Evolutionary conservation across 1,284 basidiomycete species (phyloP).

Genomic region (Ustilago sp.): DNA sequence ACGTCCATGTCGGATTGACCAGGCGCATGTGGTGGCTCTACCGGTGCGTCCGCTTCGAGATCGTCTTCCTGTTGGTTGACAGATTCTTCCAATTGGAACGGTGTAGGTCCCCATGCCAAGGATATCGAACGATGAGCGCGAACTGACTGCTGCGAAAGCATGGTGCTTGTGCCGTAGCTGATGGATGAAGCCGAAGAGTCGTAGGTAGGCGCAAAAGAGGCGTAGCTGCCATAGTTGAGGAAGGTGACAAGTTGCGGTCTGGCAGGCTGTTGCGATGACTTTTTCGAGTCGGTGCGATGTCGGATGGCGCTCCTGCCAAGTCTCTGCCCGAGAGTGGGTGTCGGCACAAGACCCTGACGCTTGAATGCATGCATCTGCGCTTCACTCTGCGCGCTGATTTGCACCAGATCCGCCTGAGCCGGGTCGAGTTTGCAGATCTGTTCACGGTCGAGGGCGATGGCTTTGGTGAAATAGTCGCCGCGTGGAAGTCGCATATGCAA

Average conservation of each 20-base stretch:
- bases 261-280: constrained; percentile 16
- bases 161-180: constrained; percentile 30
- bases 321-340: constrained; percentile 48
- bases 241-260: constrained; percentile 42
- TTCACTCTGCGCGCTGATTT: constrained; percentile 47
- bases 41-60: constrained; percentile 5
- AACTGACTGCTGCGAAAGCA: constrained; percentile 32
- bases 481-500: constrained; percentile 65
- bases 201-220: constrained; percentile 61
- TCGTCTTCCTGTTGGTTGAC: constrained; percentile 14
- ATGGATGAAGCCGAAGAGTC: constrained; percentile 54
- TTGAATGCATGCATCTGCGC: constrained; percentile 29
- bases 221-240: constrained; percentile 60
- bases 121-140: constrained; percentile 21
- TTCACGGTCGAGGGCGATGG: constrained; percentile 36
- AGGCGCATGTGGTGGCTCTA: constrained; percentile 11
- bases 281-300: constrained; percentile 30
- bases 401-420: constrained; percentile 59
- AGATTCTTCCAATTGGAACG: constrained; percentile 2
- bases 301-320: constrained; percentile 23
- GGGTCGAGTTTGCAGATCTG: constrained; percentile 44
- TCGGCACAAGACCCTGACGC: constrained; percentile 33
- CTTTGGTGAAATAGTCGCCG: constrained; percentile 66
- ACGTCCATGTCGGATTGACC: constrained; percentile 1
- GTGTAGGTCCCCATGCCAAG: constrained; percentile 32